Percentiles rank a stretch among this genome's conserved stretches.
These are phyloP conservation scores for Euclidium syriacum DNA, from an alignment of 345 rosid species.

Conservation along the genomic window DNA sequence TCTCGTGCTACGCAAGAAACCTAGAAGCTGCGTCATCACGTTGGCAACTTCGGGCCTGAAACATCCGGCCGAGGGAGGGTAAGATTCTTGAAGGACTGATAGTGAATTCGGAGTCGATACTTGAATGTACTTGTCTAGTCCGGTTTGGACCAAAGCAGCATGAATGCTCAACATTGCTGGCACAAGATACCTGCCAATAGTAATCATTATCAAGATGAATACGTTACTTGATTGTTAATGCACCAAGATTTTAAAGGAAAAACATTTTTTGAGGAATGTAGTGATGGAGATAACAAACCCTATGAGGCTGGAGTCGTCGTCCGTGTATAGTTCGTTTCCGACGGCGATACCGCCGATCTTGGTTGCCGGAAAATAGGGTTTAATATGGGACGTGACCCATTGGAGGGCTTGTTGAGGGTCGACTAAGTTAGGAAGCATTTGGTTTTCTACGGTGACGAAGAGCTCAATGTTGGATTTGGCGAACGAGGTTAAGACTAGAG, in stretches of 20 bases:
- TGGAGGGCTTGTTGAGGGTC: slow-evolving; percentile 79
- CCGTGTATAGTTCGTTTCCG: slow-evolving; percentile 71
- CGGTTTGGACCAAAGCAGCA: slow-evolving; percentile 60
- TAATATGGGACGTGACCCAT: slow-evolving; percentile 64
- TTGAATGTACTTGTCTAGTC: slow-evolving; percentile 59
- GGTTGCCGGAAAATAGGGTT: slow-evolving; percentile 67
- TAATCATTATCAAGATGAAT: background rate
- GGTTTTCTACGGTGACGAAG: slow-evolving; percentile 72
- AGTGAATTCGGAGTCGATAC: slow-evolving; percentile 76
- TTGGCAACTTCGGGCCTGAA: slow-evolving; percentile 52
- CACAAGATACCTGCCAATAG: slow-evolving; percentile 38
- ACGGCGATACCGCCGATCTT: slow-evolving; percentile 65
- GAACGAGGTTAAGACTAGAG: slow-evolving; percentile 65
- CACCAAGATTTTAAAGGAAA: background rate
- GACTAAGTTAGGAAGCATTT: slow-evolving; percentile 48
- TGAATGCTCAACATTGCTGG: slow-evolving; percentile 81
- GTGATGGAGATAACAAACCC: slow-evolving; percentile 24
- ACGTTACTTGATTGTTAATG: background rate
- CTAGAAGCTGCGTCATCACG: slow-evolving; percentile 57
- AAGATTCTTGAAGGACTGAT: slow-evolving; percentile 67
- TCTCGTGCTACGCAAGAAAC: slow-evolving; percentile 47
- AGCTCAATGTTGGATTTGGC: slow-evolving; percentile 68
- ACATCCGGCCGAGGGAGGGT: slow-evolving; percentile 83
- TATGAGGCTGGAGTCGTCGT: slow-evolving; percentile 39
- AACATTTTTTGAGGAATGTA: background rate